phyloP scores from a whole-genome alignment of 1,139 yeast species.

The Meyerozyma athensensis region DNA sequence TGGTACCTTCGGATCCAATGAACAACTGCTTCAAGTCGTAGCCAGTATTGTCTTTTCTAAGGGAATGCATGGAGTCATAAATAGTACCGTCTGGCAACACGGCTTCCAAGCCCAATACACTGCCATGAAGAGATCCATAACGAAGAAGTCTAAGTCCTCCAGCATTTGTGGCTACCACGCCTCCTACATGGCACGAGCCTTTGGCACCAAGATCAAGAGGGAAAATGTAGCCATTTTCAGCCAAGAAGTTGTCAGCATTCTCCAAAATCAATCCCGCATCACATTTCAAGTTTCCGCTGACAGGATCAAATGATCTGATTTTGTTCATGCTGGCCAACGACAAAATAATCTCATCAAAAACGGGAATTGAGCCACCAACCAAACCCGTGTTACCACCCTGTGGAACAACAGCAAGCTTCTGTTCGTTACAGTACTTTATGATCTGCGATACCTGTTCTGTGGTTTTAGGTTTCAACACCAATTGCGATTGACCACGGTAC shows the following conservation, averaged over 20 bases:
- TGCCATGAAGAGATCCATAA: slow-evolving; percentile 91
- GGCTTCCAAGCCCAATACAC: slow-evolving; percentile 86
- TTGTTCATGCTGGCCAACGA: slow-evolving; percentile 70
- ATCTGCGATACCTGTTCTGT: slow-evolving; percentile 76
- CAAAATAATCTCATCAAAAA: slow-evolving; percentile 83
- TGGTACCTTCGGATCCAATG: slow-evolving; percentile 90
- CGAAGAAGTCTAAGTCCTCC: slow-evolving; percentile 88
- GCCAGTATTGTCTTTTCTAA: slow-evolving; percentile 92
- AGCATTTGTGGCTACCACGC: slow-evolving; percentile 93
- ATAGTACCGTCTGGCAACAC: slow-evolving; percentile 88
- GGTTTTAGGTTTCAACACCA: slow-evolving; percentile 81
- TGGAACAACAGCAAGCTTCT: slow-evolving; percentile 82
- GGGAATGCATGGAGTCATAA: slow-evolving; percentile 71
- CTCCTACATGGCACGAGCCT: slow-evolving; percentile 96
- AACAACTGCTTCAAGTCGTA: slow-evolving; percentile 87
- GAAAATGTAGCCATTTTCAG: slow-evolving; percentile 81
- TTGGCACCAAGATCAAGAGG: slow-evolving; percentile 96
- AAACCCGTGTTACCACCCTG: slow-evolving; percentile 98
- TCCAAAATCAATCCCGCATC: slow-evolving; percentile 93
- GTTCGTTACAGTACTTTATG: slow-evolving; percentile 75
- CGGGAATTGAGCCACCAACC: slow-evolving; percentile 93
- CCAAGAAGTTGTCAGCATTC: slow-evolving; percentile 73
- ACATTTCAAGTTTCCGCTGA: slow-evolving; percentile 79
- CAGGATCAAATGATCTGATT: slow-evolving; percentile 74
- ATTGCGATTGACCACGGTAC: slow-evolving; percentile 78